Conservation (phyloP, 2,329 filamentous ascomycete genomes). For the Aspergillus sp. region DNA sequence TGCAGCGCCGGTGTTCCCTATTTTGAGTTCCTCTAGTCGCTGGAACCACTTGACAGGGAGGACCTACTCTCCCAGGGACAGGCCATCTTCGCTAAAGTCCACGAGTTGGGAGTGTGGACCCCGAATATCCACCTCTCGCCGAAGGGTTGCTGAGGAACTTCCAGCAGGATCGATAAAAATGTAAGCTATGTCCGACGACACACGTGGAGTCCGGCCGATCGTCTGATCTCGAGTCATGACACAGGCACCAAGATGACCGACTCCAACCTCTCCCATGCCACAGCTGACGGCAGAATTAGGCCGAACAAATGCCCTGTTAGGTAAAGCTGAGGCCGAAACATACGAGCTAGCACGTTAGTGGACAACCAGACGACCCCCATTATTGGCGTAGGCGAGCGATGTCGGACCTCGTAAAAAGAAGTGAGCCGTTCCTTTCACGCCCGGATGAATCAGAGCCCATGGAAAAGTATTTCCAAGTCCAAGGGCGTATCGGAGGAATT, state of each 20-base stretch:
- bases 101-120: too few species aligned
- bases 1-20: too few species aligned
- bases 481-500: constrained; percentile 12
- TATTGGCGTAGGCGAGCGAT: not conserved
- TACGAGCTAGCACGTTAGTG: not conserved
- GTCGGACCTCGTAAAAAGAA: not conserved
- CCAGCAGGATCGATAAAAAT: constrained; percentile 14
- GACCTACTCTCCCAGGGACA: too few species aligned
- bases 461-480: constrained; percentile 3
- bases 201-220: constrained; percentile 11
- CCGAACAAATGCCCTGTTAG: too few species aligned
- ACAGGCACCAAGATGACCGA: not conserved
- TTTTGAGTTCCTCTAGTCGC: too few species aligned
- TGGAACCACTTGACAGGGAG: too few species aligned
- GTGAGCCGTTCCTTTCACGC: not conserved
- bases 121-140: too few species aligned
- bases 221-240: constrained; percentile 5
- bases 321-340: too few species aligned
- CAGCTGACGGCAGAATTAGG: not conserved
- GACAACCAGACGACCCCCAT: not conserved
- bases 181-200: not conserved
- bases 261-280: not conserved
- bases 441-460: not conserved
- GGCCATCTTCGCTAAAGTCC: too few species aligned
- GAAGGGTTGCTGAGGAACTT: too few species aligned